Percentiles rank a stretch among this genome's conserved stretches.
phyloP scores from a whole-genome alignment of 352 stramenopile genomes.

The Phytophthora fragariaefolia region DNA sequence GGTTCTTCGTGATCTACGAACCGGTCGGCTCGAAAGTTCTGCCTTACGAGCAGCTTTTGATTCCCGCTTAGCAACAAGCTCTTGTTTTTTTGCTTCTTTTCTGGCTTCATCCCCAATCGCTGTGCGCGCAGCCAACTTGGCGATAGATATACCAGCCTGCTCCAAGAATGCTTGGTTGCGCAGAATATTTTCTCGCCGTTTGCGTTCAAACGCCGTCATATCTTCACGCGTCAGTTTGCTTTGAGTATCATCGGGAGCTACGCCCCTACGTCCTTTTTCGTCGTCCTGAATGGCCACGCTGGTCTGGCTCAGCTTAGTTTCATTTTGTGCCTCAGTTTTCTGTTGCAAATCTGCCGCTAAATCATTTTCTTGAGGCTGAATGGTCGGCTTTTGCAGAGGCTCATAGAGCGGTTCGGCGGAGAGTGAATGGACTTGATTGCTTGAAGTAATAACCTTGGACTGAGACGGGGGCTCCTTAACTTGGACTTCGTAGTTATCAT shows the following conservation, averaged over 20 bases:
- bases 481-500: too few species aligned
- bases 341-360: neutral
- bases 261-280: neutral
- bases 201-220: conserved; percentile 69
- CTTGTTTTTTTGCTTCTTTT: conserved; percentile 24
- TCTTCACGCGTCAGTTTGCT: neutral
- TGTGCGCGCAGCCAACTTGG: conserved; percentile 59
- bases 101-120: conserved; percentile 21
- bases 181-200: conserved; percentile 72
- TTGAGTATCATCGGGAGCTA: neutral
- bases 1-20: conserved; percentile 58
- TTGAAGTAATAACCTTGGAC: too few species aligned
- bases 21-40: conserved; percentile 17
- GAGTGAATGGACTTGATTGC: too few species aligned
- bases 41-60: neutral
- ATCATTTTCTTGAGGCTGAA: neutral
- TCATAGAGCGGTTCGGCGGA: neutral
- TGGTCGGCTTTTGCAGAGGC: neutral
- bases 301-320: neutral
- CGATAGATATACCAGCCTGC: conserved; percentile 63
- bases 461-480: neutral
- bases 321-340: neutral
- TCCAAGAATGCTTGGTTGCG: conserved; percentile 76
- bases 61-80: conserved; percentile 6
- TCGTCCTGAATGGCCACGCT: neutral